Conservation (phyloP, 805 yeast genomes). For the Saccharomycopsis lassenensis region DNA sequence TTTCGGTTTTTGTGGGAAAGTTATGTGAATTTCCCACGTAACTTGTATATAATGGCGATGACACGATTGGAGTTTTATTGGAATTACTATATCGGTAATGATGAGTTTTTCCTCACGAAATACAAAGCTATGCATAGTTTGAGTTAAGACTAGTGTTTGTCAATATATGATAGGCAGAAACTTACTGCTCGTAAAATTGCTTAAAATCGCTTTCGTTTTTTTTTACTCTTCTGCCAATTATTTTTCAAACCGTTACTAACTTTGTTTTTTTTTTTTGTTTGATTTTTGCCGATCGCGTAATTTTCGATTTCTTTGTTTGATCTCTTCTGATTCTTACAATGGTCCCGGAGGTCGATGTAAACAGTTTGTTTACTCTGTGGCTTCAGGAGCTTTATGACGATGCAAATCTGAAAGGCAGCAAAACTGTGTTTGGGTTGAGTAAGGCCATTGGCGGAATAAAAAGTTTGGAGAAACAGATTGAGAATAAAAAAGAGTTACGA, state of each 20-base stretch:
- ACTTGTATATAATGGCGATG: slow-evolving; percentile 8
- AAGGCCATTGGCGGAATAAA: slow-evolving; percentile 46
- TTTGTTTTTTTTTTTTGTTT: too few relatives aligned
- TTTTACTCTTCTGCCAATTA: too few relatives aligned
- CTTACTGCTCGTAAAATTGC: too few relatives aligned
- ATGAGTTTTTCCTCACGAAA: slow-evolving; percentile 8
- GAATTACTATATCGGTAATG: slow-evolving; percentile 16
- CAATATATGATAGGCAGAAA: too few relatives aligned
- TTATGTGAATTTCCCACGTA: slow-evolving; percentile 16
- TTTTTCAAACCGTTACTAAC: too few relatives aligned
- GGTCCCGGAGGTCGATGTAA: too few relatives aligned
- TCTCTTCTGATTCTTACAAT: too few relatives aligned
- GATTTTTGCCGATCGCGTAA: too few relatives aligned
- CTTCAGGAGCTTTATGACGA: slow-evolving; percentile 40
- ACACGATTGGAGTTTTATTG: slow-evolving; percentile 10
- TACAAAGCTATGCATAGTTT: neutral
- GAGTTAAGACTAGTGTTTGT: too few relatives aligned
- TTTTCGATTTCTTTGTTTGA: too few relatives aligned
- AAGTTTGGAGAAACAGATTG: slow-evolving; percentile 33
- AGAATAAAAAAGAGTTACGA: slow-evolving; percentile 40
- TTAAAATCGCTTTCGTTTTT: too few relatives aligned
- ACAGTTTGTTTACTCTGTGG: slow-evolving; percentile 45
- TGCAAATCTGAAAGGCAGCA: slow-evolving; percentile 39
- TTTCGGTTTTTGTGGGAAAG: slow-evolving; percentile 13
- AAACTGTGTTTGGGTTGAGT: slow-evolving; percentile 39